Conservation (phyloP, 2,329 filamentous ascomycete species). For the Aureobasidium sp. region DNA sequence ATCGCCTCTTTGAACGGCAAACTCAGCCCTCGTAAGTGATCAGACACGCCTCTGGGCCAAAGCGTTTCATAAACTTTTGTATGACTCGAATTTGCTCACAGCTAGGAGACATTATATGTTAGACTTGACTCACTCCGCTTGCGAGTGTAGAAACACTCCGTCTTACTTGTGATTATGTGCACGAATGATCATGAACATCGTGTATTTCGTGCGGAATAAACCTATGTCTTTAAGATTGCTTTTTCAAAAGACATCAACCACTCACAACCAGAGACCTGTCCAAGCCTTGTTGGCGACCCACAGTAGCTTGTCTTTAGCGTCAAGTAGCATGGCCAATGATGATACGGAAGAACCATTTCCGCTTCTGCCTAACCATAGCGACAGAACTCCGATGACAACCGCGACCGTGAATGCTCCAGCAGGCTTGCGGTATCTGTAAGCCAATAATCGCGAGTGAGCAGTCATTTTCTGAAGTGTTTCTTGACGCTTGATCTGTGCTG, state of each 20-base stretch:
- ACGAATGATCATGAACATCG: not conserved
- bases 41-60: not conserved
- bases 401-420: slow-evolving; percentile 47
- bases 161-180: not conserved
- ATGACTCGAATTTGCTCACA: not conserved
- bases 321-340: not conserved
- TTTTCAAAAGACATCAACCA: not conserved
- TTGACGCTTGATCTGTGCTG: slow-evolving; percentile 59
- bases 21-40: not conserved
- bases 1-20: not conserved
- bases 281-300: not conserved
- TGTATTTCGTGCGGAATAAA: not conserved
- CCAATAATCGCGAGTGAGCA: slow-evolving; percentile 29
- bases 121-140: not conserved
- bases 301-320: not conserved
- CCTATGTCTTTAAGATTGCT: not conserved
- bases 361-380: slow-evolving; percentile 53
- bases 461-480: slow-evolving; percentile 50
- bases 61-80: no score
- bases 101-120: not conserved
- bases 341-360: not conserved
- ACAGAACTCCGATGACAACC: slow-evolving; percentile 59
- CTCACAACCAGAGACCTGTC: not conserved
- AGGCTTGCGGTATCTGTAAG: slow-evolving; percentile 61
- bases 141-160: not conserved